These are phyloP conservation scores for Arthrobotrys megalospora DNA, from an alignment of 2,329 filamentous ascomycete species.

Conservation along the genomic window DNA sequence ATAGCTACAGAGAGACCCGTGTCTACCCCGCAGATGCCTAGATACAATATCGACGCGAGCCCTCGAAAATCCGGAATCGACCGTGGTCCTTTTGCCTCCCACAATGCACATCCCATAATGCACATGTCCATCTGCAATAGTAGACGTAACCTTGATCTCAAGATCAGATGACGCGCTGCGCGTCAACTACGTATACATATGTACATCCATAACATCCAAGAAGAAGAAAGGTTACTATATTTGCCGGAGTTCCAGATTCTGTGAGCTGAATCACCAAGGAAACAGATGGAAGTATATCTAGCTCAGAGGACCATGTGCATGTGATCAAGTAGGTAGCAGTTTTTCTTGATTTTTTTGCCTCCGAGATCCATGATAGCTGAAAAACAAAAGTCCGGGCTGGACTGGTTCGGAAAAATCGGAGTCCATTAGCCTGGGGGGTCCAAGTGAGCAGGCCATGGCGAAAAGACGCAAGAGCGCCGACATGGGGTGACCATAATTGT, in stretches of 20 bases:
- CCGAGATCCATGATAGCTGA: slow-evolving; percentile 34
- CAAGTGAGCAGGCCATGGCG: slow-evolving; percentile 9
- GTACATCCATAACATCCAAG: neutral
- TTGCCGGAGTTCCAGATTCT: slow-evolving; percentile 45
- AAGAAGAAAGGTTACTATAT: slow-evolving; percentile 14
- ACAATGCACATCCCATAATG: slow-evolving; percentile 23
- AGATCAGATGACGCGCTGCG: slow-evolving; percentile 48
- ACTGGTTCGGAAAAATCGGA: slow-evolving; percentile 45
- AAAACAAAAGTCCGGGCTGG: slow-evolving; percentile 37
- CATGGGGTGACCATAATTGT: slow-evolving; percentile 16
- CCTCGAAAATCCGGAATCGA: slow-evolving; percentile 23
- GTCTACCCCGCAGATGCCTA: slow-evolving; percentile 30
- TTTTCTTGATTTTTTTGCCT: slow-evolving; percentile 41
- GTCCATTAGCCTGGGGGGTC: slow-evolving; percentile 36
- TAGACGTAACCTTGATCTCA: slow-evolving; percentile 20
- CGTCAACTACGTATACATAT: slow-evolving; percentile 4
- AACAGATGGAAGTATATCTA: slow-evolving; percentile 4
- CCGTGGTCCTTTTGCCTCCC: slow-evolving; percentile 13
- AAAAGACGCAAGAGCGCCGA: slow-evolving; percentile 28
- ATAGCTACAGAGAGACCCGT: neutral
- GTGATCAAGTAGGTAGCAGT: slow-evolving; percentile 42
- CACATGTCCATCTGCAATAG: slow-evolving; percentile 29
- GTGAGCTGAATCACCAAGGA: slow-evolving; percentile 3
- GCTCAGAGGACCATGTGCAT: slow-evolving; percentile 32
- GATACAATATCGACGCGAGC: slow-evolving; percentile 3